Conservation (phyloP, 495 filamentous ascomycete genomes). For the Penicillium taxi region DNA sequence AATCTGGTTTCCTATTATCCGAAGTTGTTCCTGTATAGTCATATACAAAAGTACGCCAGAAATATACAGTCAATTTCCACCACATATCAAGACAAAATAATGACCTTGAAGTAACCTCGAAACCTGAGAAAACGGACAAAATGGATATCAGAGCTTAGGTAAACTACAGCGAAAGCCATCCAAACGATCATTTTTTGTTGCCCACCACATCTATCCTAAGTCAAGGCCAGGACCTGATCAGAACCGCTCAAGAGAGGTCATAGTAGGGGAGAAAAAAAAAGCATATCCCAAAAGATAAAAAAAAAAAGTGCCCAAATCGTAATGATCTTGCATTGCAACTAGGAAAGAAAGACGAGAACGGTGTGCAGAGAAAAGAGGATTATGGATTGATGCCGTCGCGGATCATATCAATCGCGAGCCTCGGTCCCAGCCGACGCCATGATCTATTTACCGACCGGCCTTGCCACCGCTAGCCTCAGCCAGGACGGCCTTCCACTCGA, state of each 20-base stretch:
- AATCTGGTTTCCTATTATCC: too few relatives aligned
- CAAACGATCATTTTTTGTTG: constrained; percentile 3
- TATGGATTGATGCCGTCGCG: constrained; percentile 25
- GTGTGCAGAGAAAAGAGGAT: constrained; percentile 16
- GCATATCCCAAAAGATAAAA: constrained; percentile 1
- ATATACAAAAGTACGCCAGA: too few relatives aligned
- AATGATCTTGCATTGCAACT: constrained; percentile 41
- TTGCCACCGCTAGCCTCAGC: constrained; percentile 72
- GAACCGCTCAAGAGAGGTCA: constrained; percentile 5
- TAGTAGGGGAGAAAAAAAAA: constrained; percentile 4
- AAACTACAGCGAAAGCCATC: constrained; percentile 6
- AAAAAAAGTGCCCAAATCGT: constrained; percentile 26
- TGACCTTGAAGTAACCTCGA: too few relatives aligned
- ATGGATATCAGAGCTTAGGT: constrained; percentile 3
- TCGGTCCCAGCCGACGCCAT: constrained; percentile 35
- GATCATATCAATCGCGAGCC: constrained; percentile 21
- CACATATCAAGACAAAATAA: too few relatives aligned
- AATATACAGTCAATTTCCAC: too few relatives aligned
- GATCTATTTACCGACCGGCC: constrained; percentile 40
- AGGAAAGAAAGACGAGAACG: constrained; percentile 25
- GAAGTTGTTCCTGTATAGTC: too few relatives aligned
- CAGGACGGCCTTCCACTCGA: constrained; percentile 75
- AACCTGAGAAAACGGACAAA: too few relatives aligned
- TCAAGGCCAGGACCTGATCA: constrained; percentile 2
- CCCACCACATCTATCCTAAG: constrained; percentile 1